Evolutionary conservation across 2,329 filamentous ascomycete genomes (phyloP).

Genomic region (Sporothrix inflata): DNA sequence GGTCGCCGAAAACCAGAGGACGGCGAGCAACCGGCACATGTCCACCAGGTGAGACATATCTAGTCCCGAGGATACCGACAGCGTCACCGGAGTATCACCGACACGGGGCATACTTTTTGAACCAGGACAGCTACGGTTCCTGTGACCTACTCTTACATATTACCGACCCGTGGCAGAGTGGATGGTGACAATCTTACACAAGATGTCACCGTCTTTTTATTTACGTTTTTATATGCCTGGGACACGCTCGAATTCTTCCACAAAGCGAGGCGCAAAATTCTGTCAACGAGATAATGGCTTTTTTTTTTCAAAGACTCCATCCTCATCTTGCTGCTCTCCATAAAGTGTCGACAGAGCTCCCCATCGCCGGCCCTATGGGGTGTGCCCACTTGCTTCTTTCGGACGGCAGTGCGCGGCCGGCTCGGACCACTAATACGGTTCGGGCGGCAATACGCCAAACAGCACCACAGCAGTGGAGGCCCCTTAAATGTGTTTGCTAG

Average conservation of each 20-base stretch:
- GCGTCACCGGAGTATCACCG: neutral
- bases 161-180: neutral
- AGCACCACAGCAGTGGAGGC: neutral
- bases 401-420: neutral
- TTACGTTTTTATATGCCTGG: neutral
- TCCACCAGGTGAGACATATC: neutral
- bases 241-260: neutral
- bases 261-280: neutral
- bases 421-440: constrained; percentile 11
- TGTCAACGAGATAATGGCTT: neutral
- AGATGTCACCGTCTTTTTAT: no score
- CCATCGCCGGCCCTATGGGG: neutral
- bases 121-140: no score
- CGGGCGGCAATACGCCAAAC: neutral
- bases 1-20: neutral
- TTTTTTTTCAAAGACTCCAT: neutral
- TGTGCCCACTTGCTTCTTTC: constrained; percentile 6
- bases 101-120: neutral
- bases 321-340: neutral
- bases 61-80: neutral
- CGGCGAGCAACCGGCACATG: neutral
- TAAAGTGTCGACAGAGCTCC: neutral
- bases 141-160: no score
- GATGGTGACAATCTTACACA: no score
- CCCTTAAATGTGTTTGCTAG: neutral